These are phyloP conservation scores for Penicillium sp. DNA, from an alignment of 2,329 filamentous ascomycete species.

Conservation along the genomic window DNA sequence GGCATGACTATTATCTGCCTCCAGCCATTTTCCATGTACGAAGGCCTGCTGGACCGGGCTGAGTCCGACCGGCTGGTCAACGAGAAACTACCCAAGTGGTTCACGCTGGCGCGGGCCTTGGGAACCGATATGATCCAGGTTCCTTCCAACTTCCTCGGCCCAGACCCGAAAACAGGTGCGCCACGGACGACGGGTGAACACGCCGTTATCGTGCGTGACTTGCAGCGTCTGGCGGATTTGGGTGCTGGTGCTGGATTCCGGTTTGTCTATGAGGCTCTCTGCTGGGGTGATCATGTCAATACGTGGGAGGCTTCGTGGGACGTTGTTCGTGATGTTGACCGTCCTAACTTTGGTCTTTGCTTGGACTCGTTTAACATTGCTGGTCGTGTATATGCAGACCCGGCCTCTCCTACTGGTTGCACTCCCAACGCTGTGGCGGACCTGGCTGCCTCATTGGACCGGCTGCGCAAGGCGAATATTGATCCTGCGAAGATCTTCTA, in stretches of 20 bases:
- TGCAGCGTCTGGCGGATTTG: conserved; percentile 65
- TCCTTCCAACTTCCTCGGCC: conserved; percentile 68
- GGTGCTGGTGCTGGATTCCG: conserved; percentile 51
- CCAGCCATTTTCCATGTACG: conserved; percentile 79
- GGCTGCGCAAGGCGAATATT: conserved; percentile 57
- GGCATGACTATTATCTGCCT: conserved; percentile 56
- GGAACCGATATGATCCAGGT: conserved; percentile 75
- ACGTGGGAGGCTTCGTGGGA: conserved; percentile 76
- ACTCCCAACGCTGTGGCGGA: conserved; percentile 57
- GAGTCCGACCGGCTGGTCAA: conserved; percentile 62
- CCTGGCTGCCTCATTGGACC: conserved; percentile 58
- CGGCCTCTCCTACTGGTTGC: conserved; percentile 56
- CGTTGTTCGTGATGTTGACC: conserved; percentile 66
- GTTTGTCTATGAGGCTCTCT: conserved; percentile 72
- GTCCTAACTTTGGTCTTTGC: conserved; percentile 77
- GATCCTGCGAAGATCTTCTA: conserved; percentile 71
- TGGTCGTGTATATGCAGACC: conserved; percentile 73
- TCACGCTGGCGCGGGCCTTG: conserved; percentile 66
- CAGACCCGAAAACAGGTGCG: conserved; percentile 41
- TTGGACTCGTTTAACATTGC: conserved; percentile 80
- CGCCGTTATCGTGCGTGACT: conserved; percentile 25
- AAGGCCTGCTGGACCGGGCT: conserved; percentile 68
- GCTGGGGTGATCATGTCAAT: conserved; percentile 71
- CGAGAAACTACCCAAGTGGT: conserved; percentile 69
- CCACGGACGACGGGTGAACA: conserved; percentile 41